These are phyloP conservation scores for Metschnikowia drakensbergensis DNA, from an alignment of 805 yeast species.

Conservation along the genomic window DNA sequence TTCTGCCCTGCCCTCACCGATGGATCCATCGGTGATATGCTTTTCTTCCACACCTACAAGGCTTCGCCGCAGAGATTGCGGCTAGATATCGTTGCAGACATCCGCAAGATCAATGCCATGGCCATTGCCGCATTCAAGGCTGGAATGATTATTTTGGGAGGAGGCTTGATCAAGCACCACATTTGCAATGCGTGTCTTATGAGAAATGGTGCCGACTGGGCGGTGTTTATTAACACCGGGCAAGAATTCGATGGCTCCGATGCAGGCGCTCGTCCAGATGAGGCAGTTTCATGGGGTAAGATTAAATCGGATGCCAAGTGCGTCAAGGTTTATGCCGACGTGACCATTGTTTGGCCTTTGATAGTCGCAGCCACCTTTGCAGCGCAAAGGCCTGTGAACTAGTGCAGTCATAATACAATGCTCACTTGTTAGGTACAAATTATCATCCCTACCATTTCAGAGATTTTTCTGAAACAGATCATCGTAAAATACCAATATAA, in stretches of 20 bases:
- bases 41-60: constrained; percentile 96
- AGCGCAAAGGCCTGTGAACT: constrained; percentile 20
- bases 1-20: constrained; percentile 98
- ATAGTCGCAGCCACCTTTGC: constrained; percentile 98
- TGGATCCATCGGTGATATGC: constrained; percentile 98
- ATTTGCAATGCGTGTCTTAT: constrained; percentile 96
- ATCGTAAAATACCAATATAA: too few relatives aligned
- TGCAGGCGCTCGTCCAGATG: constrained; percentile 99
- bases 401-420: background rate
- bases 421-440: too few relatives aligned
- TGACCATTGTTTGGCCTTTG: constrained; percentile 88
- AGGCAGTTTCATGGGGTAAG: constrained; percentile 98
- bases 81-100: constrained; percentile 91
- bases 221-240: constrained; percentile 95
- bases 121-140: constrained; percentile 93
- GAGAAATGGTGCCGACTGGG: constrained; percentile 99
- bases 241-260: constrained; percentile 99
- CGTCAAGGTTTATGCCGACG: constrained; percentile 94
- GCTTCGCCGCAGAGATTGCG: constrained; percentile 86
- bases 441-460: too few relatives aligned
- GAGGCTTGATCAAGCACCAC: constrained; percentile 95
- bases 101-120: constrained; percentile 84
- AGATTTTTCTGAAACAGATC: too few relatives aligned
- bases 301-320: constrained; percentile 90
- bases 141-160: constrained; percentile 95